Conservation (phyloP, 2,329 filamentous ascomycete genomes). For the Colletotrichum salicis region DNA sequence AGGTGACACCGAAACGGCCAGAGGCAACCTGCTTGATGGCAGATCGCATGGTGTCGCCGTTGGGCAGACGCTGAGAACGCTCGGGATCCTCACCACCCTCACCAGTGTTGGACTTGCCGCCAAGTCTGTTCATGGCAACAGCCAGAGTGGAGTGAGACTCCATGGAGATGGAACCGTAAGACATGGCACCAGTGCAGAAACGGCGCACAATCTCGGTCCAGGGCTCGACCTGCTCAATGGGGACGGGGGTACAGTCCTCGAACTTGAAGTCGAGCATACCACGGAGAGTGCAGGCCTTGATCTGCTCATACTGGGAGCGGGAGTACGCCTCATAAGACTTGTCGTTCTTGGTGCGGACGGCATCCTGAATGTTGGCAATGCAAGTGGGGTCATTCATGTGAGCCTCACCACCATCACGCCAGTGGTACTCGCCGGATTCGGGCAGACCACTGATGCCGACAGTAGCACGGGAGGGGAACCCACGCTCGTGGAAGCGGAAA, state of each 20-base stretch:
- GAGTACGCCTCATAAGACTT: constrained; percentile 99
- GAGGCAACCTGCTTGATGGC: constrained; percentile 98
- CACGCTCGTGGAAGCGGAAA: constrained; percentile 93
- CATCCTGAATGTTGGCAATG: constrained; percentile 97
- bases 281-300: constrained; percentile 94
- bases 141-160: constrained; percentile 96
- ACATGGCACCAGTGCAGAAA: constrained; percentile 98
- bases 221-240: constrained; percentile 96
- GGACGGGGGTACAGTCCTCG: constrained; percentile 83
- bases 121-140: constrained; percentile 95
- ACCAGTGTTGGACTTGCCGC: constrained; percentile 96
- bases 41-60: constrained; percentile 96
- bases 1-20: constrained; percentile 95
- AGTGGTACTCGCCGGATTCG: constrained; percentile 97
- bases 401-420: constrained; percentile 94
- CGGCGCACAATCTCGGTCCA: constrained; percentile 98
- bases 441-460: constrained; percentile 81
- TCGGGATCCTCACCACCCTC: constrained; percentile 97
- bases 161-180: constrained; percentile 98
- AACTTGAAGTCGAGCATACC: constrained; percentile 97
- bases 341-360: constrained; percentile 96
- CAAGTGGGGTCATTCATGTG: constrained; percentile 95
- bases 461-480: constrained; percentile 84
- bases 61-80: constrained; percentile 85
- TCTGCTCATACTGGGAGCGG: constrained; percentile 90